Base-by-base conservation (phyloP, 2,329 filamentous ascomycete genomes). In the Sporothrix protearum region DNA sequence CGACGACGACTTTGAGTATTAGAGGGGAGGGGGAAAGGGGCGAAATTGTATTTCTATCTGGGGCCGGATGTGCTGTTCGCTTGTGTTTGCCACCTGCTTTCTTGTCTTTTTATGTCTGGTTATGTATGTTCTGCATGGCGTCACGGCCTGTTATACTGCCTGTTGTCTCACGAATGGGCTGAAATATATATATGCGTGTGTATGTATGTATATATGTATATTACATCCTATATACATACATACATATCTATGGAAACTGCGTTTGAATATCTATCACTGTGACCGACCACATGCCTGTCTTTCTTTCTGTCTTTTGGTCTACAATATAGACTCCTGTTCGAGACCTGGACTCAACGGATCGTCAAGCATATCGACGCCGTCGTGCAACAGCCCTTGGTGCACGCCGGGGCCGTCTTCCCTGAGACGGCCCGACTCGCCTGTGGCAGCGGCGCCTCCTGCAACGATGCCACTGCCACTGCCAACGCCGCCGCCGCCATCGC, bases 1-100 rank as follows among this genome's bases (percentile, higher is more conserved):
- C 71, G 96, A 99, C 84, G 95, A 98, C 82, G 94, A 98, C 80
- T 99, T 97, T 82, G 96, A 99, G 84, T 99, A 99, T 82, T 99
- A 73, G 66, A 22, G 10, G 22, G 12, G 28, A 22, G 2, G 22
- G 28, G 59, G 19, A 7, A 6, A 3, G 12, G 7, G n/a, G 5
- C n/a, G n/a, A n/a, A n/a, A n/a, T n/a, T n/a, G 28, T 30, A 30
- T 45, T 19, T 39, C 9, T 7, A 6, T 28, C 45, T 28, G 22
- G 59, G 59, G 36, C 16, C 22, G 4, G 9, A 30, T 19, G 4
- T 64, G 5, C 8, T 49, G 28, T 57, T 2, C 30, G 9, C 1
- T 55, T 8, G 3, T 25, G 36, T 51, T 55, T 68, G 22, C 25
- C 49, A 14, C 9, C 42, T 25, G 5, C 28, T 55, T 2, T 53